Evolutionary conservation across 352 stramenopile species (phyloP).

Genomic region (Globisporangium solare): DNA sequence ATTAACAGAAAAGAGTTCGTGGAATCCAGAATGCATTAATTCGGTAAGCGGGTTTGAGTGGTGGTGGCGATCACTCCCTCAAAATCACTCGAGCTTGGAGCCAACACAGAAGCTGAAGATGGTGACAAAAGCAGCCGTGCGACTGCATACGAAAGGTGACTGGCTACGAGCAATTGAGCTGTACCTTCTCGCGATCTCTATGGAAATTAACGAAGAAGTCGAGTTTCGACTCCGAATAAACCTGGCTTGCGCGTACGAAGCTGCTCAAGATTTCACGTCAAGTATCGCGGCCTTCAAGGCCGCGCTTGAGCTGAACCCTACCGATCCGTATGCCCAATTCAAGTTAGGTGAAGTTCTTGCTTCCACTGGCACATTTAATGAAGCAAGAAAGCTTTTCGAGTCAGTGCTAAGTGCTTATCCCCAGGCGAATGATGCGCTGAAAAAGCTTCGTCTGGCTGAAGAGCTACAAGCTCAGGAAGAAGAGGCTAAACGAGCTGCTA

Average conservation of each 20-base stretch:
- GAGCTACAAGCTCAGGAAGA: slow-evolving; percentile 19
- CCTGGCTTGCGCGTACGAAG: slow-evolving; percentile 57
- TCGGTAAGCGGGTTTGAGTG: slow-evolving; percentile 76
- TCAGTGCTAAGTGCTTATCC: slow-evolving; percentile 42
- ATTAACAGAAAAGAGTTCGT: slow-evolving; percentile 59
- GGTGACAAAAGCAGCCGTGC: slow-evolving; percentile 70
- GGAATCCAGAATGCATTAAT: slow-evolving; percentile 72
- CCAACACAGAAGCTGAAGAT: slow-evolving; percentile 76
- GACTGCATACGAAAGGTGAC: slow-evolving; percentile 58
- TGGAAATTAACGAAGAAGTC: slow-evolving; percentile 49
- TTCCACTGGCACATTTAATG: slow-evolving; percentile 29
- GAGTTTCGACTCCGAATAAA: slow-evolving; percentile 65
- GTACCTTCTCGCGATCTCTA: slow-evolving; percentile 58
- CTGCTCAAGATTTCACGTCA: slow-evolving; percentile 25
- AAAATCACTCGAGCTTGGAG: slow-evolving; percentile 53
- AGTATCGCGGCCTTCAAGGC: slow-evolving; percentile 39
- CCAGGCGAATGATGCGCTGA: slow-evolving; percentile 41
- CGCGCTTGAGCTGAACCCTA: slow-evolving; percentile 36
- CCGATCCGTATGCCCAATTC: slow-evolving; percentile 51
- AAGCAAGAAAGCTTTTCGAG: slow-evolving; percentile 34
- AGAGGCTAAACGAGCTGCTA: slow-evolving; percentile 20
- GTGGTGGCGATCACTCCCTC: slow-evolving; percentile 74
- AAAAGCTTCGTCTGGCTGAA: slow-evolving; percentile 25
- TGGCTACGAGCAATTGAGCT: slow-evolving; percentile 59
- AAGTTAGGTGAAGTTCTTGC: slow-evolving; percentile 52